These are phyloP conservation scores for Phytophthora citrophthora DNA, from an alignment of 352 stramenopile genomes.

Conservation along the genomic window DNA sequence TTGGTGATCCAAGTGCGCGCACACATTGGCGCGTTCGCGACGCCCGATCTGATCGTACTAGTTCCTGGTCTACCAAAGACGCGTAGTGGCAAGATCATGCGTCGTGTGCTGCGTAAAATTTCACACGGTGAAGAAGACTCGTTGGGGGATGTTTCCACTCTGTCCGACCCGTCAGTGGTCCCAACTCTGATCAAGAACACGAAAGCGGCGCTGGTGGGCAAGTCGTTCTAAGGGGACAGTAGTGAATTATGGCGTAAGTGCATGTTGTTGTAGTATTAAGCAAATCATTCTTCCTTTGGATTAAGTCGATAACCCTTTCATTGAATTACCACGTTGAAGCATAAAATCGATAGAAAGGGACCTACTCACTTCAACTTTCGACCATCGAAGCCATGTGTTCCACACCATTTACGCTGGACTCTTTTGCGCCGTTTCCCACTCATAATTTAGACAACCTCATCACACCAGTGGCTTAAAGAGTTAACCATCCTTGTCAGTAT, in stretches of 20 bases:
- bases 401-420: conserved; percentile 23
- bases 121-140: conserved; percentile 93
- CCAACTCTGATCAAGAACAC: conserved; percentile 92
- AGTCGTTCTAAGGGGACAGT: conserved; percentile 51
- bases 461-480: background rate
- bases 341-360: conserved; percentile 5
- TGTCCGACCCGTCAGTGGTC: conserved; percentile 97
- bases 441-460: background rate
- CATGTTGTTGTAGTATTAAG: background rate
- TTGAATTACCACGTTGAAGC: background rate
- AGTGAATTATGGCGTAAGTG: conserved; percentile 11
- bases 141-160: conserved; percentile 96
- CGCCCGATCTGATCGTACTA: conserved; percentile 95
- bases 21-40: conserved; percentile 96
- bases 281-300: background rate
- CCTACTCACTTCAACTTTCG: conserved; percentile 16
- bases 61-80: conserved; percentile 94
- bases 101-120: conserved; percentile 98
- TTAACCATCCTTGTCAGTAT: background rate
- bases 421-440: conserved; percentile 10
- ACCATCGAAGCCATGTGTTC: conserved; percentile 22
- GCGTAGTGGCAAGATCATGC: conserved; percentile 98
- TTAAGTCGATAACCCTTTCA: background rate
- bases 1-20: conserved; percentile 84
- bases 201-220: conserved; percentile 70